Evolutionary conservation across 75 land plant genomes (phyloP).

Genomic region (Cunninghamia lanceolata): DNA sequence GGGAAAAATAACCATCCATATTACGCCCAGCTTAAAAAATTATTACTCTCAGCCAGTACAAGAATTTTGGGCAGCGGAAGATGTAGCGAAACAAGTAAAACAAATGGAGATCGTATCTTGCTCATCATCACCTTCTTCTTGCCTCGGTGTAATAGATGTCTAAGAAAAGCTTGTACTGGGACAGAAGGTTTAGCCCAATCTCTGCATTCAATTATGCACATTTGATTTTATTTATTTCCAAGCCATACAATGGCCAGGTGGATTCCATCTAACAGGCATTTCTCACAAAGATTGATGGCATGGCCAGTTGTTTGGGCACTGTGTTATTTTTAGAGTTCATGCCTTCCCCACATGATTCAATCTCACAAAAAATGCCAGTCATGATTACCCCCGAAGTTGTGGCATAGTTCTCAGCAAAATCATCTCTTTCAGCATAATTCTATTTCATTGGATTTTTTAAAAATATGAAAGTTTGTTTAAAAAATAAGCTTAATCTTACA

Average conservation of each 20-base stretch:
- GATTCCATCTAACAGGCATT: neutral
- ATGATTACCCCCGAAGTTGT: neutral
- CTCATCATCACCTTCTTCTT: neutral
- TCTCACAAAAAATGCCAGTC: neutral
- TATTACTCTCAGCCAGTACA: neutral
- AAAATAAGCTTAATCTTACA: too few relatives aligned
- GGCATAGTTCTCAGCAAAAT: neutral
- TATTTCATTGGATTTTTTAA: too few relatives aligned
- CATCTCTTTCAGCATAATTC: neutral
- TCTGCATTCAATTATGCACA: neutral
- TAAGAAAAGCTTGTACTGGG: neutral
- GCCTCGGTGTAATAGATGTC: neutral
- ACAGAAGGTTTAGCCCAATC: neutral
- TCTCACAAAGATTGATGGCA: neutral
- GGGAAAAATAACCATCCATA: neutral
- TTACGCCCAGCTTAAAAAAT: too few relatives aligned
- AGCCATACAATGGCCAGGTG: neutral
- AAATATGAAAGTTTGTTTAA: too few relatives aligned
- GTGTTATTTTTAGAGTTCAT: neutral
- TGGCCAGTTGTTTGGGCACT: neutral
- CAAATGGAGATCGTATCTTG: neutral
- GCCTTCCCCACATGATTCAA: neutral
- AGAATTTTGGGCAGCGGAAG: neutral
- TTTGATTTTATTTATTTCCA: neutral
- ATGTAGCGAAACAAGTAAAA: neutral